A percentile compares a stretch with the other conserved stretches of the same genome.
phyloP scores from a whole-genome alignment of 106 monocot genomes.

The Phalaenopsis aphrodite region DNA sequence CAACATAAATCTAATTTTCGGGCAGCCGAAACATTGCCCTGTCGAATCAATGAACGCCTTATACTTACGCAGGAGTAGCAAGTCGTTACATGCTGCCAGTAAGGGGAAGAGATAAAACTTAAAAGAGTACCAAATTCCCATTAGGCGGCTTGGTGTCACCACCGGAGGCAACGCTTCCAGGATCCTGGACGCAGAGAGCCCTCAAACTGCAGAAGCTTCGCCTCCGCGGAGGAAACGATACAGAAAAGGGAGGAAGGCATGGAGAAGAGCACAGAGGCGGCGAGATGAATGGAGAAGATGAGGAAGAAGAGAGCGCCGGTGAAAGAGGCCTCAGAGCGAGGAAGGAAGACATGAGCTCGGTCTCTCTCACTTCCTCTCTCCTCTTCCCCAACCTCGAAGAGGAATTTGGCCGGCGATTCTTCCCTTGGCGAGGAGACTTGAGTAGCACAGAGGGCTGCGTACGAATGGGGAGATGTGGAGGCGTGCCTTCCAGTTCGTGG shows the following conservation, averaged over 20 bases:
- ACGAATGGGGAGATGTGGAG: too few species aligned
- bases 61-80: neutral
- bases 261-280: conserved; percentile 1
- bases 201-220: conserved; percentile 10
- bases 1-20: neutral
- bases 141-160: conserved; percentile 31
- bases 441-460: neutral
- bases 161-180: conserved; percentile 12
- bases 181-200: conserved; percentile 12
- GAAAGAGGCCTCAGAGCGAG: neutral
- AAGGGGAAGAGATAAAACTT: neutral
- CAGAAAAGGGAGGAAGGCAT: neutral
- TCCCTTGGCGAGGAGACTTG: neutral
- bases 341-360: conserved; percentile 22
- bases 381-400: neutral
- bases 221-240: conserved; percentile 11
- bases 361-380: conserved; percentile 1
- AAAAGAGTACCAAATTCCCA: conserved; percentile 20
- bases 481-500: too few species aligned
- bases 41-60: neutral
- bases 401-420: conserved; percentile 8
- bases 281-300: neutral
- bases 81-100: neutral
- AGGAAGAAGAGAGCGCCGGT: conserved; percentile 2
- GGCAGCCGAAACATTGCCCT: neutral